Evolutionary conservation across 768 basidiomycete species (phyloP), one percentile per base, ranked within the genome.

Genomic region (Artomyces pyxidatus): DNA sequence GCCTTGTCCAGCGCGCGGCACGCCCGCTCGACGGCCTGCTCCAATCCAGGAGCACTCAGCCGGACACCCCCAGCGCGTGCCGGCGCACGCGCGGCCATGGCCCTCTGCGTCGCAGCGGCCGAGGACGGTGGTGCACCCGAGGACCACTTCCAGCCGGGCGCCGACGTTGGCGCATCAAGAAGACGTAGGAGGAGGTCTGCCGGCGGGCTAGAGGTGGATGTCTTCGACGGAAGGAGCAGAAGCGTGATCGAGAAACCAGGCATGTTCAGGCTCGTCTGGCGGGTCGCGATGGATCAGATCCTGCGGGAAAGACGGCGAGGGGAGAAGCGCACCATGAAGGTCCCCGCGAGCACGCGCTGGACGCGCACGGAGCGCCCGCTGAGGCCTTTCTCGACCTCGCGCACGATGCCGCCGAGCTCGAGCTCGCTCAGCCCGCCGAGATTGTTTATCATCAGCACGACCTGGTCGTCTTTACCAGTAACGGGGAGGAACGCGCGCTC

Each of bases 231-330:
- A 9, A 95, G 77, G 8, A 89, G 76, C 14, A 93, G 72, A 16
- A 92, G 72, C 1, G 89, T 87, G 51, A 95, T 69, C 14, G 89
- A 92, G 63, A 94, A 88, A 2, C 92, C 92, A 26, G 90, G 88
- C 88, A 93, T 92, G 65, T 91, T 93, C 55, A 95, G 75, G 49
- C 85, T 88, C 21, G 89, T 92, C 90, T 85, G 63, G 42, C 40
- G 37, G 35, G 17, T 42, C 23, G 26, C 14, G 42, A 17, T 5
- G 23, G 29, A 37, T 11, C 10, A 29, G 10, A 23, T 22, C 2
- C 29, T 3, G 40, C 45, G 0, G 7, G 21, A 19, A 37, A 4
- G 35, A 37, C 6, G 11, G 22, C 17, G 42, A n/a, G n/a, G n/a
- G n/a, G n/a, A 25, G 21, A 21, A 12, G 64, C 72, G 37, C 47